Conservation (phyloP, 2,329 filamentous ascomycete species). For the Cordyceps tenuipes region DNA sequence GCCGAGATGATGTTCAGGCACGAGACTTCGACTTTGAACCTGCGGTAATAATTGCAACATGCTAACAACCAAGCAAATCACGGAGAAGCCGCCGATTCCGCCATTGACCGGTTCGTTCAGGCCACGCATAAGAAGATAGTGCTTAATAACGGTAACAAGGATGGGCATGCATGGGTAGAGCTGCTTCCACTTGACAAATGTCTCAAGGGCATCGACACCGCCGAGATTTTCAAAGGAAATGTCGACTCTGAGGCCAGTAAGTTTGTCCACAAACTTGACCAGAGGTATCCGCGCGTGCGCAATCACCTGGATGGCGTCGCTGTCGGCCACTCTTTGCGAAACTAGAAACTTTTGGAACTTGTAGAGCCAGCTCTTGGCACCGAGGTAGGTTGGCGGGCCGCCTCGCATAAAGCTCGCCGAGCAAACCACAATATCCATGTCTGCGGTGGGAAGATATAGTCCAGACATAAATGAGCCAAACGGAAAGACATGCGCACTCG, state of each 20-base stretch:
- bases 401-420: constrained; percentile 47
- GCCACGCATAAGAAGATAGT: constrained; percentile 80
- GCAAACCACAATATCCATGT: constrained; percentile 88
- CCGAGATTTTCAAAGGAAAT: constrained; percentile 90
- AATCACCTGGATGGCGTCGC: constrained; percentile 58
- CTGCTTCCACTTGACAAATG: constrained; percentile 71
- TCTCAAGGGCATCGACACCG: constrained; percentile 70
- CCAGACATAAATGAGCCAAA: constrained; percentile 96
- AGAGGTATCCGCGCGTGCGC: constrained; percentile 75
- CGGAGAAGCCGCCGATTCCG: constrained; percentile 86
- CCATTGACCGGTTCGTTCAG: constrained; percentile 88
- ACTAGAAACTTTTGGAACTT: constrained; percentile 55
- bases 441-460: constrained; percentile 61
- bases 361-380: constrained; percentile 48
- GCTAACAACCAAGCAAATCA: constrained; percentile 88
- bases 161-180: constrained; percentile 79
- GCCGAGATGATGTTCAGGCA: constrained; percentile 61
- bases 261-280: constrained; percentile 76
- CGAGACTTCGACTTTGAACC: constrained; percentile 51
- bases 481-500: constrained; percentile 55
- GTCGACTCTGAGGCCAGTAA: constrained; percentile 77
- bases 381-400: constrained; percentile 38
- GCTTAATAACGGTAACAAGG: constrained; percentile 82
- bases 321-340: constrained; percentile 46
- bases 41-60: constrained; percentile 74